Evolutionary conservation across 208 protist genomes (phyloP).

Genomic region (Wallacemonas sp.): DNA sequence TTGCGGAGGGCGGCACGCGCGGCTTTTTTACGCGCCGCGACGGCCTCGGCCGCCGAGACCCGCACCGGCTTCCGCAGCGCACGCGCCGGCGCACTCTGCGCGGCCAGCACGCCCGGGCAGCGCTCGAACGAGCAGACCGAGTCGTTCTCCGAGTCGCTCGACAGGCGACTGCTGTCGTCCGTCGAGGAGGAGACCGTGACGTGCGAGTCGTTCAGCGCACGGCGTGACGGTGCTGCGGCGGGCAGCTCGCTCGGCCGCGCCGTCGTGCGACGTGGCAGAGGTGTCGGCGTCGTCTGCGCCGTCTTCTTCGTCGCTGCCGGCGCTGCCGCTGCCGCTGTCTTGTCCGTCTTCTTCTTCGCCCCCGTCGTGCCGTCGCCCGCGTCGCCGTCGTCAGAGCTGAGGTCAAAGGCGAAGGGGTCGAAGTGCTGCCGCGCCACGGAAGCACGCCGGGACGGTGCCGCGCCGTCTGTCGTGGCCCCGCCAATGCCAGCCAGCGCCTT

Average conservation of each 20-base stretch:
- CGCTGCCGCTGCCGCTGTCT: too few species aligned
- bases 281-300: too few species aligned
- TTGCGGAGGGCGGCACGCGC: neutral
- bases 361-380: neutral
- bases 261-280: neutral
- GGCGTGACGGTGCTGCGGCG: neutral
- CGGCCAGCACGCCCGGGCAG: neutral
- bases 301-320: neutral
- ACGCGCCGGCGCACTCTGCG: neutral
- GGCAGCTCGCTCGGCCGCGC: conserved; percentile 6
- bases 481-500: neutral
- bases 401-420: conserved; percentile 7
- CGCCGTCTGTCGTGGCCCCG: neutral
- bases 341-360: neutral
- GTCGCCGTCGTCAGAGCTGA: conserved; percentile 4
- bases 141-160: conserved; percentile 4
- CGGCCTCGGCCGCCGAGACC: neutral
- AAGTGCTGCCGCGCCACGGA: neutral
- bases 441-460: neutral
- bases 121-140: conserved; percentile 16
- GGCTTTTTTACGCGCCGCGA: neutral
- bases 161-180: too few species aligned
- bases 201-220: neutral
- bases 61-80: neutral
- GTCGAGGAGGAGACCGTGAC: conserved; percentile 11